Evolutionary conservation across 2,329 filamentous ascomycete genomes (phyloP).

Genomic region (Parastagonospora avenae): DNA sequence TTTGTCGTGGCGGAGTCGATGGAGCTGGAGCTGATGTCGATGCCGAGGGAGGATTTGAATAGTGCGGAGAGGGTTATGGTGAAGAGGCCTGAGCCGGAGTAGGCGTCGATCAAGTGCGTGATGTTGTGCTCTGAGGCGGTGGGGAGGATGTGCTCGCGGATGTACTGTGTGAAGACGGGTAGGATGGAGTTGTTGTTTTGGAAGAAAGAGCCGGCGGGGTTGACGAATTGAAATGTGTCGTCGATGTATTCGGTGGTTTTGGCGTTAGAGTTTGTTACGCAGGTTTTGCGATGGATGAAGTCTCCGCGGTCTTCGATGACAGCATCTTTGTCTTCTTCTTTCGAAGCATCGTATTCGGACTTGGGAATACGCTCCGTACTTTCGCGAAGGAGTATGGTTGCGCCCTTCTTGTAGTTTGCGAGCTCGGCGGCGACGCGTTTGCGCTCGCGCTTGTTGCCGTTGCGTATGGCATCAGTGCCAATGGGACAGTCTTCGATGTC

Average conservation of each 20-base stretch:
- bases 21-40: slow-evolving; percentile 82
- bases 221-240: slow-evolving; percentile 76
- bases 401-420: slow-evolving; percentile 75
- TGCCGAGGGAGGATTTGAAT: slow-evolving; percentile 80
- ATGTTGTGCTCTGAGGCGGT: slow-evolving; percentile 50
- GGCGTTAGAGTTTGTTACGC: slow-evolving; percentile 83
- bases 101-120: slow-evolving; percentile 93
- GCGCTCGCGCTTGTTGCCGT: slow-evolving; percentile 80
- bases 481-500: slow-evolving; percentile 99
- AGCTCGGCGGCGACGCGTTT: slow-evolving; percentile 73
- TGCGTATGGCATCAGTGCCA: slow-evolving; percentile 81
- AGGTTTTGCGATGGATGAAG: slow-evolving; percentile 81
- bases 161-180: slow-evolving; percentile 81
- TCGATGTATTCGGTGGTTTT: slow-evolving; percentile 88
- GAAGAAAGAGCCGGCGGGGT: slow-evolving; percentile 94
- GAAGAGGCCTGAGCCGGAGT: slow-evolving; percentile 96
- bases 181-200: slow-evolving; percentile 99
- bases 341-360: slow-evolving; percentile 21
- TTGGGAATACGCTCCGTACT: slow-evolving; percentile 72
- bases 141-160: slow-evolving; percentile 77
- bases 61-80: slow-evolving; percentile 87
- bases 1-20: slow-evolving; percentile 82
- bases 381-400: slow-evolving; percentile 88
- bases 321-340: slow-evolving; percentile 43
- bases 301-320: slow-evolving; percentile 62